Percentiles rank a stretch among this genome's conserved stretches.
These are phyloP conservation scores for Populus tomentosa DNA, from an alignment of 441 rosid species.

Conservation along the genomic window DNA sequence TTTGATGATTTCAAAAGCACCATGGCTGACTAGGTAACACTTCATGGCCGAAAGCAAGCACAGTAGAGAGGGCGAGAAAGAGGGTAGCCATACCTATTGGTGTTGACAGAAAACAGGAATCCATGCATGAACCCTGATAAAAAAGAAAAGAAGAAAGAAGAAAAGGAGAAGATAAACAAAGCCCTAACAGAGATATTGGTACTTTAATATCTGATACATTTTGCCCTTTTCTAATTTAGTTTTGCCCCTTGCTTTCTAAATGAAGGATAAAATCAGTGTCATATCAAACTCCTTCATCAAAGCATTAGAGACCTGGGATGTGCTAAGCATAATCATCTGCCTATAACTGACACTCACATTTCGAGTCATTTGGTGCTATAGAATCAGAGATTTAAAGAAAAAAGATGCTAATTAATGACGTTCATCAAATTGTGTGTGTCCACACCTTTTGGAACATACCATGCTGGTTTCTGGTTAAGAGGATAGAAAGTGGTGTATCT, in stretches of 20 bases:
- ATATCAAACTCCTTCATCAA: not conserved
- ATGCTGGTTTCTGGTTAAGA: conserved; percentile 1
- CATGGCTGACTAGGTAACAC: conserved; percentile 23
- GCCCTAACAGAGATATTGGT: not conserved
- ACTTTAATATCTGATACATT: not conserved
- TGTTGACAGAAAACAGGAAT: not conserved
- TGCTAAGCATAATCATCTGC: not conserved
- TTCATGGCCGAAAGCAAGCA: conserved; percentile 29
- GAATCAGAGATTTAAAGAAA: not conserved
- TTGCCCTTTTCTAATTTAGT: not conserved
- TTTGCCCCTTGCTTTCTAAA: not conserved
- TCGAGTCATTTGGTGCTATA: not conserved
- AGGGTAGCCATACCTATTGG: not conserved
- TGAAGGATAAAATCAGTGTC: not conserved
- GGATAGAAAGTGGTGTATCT: conserved; percentile 1
- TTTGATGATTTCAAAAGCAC: conserved; percentile 35
- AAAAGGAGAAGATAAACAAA: not conserved
- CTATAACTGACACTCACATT: not conserved
- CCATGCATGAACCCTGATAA: not conserved
- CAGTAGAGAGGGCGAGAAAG: not conserved
- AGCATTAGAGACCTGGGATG: not conserved
- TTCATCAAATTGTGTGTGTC: conserved; percentile 12
- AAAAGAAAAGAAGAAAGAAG: too few relatives aligned
- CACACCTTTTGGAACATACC: conserved; percentile 26
- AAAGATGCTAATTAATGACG: not conserved